These are phyloP conservation scores for Chrysopogon serrulatus DNA, from an alignment of 176 grass and related monocot species.

Conservation along the genomic window DNA sequence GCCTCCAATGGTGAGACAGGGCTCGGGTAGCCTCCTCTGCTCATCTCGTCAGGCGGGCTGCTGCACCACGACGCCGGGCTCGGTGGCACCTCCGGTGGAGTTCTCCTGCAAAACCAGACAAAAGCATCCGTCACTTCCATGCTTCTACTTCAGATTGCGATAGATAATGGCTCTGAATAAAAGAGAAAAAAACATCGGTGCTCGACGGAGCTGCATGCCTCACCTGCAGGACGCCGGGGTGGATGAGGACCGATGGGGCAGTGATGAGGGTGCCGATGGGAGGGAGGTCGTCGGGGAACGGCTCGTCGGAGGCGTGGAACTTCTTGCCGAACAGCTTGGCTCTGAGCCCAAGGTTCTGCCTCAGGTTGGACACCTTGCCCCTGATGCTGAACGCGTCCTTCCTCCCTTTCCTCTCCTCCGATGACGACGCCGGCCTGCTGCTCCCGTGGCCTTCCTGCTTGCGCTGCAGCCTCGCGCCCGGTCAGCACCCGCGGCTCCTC, in stretches of 20 bases:
- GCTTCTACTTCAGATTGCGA: neutral
- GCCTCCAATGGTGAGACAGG: conserved; percentile 82
- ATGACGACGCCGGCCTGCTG: neutral
- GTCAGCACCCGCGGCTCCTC: conserved; percentile 56
- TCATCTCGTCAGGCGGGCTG: conserved; percentile 77
- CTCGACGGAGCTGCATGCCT: neutral
- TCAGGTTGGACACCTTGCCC: conserved; percentile 68
- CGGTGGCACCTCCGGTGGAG: conserved; percentile 93
- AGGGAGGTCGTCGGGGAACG: conserved; percentile 49
- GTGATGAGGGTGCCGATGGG: conserved; percentile 52
- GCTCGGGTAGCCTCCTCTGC: conserved; percentile 71
- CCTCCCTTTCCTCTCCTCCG: conserved; percentile 57
- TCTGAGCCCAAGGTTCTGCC: conserved; percentile 66
- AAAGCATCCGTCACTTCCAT: neutral
- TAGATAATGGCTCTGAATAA: neutral
- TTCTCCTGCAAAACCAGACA: conserved; percentile 69
- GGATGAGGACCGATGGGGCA: conserved; percentile 63
- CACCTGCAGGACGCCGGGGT: conserved; percentile 66
- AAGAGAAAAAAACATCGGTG: neutral
- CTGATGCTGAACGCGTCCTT: conserved; percentile 66
- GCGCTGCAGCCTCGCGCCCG: conserved; percentile 32
- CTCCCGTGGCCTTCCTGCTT: conserved; percentile 54
- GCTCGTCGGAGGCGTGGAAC: conserved; percentile 50
- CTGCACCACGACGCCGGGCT: conserved; percentile 91
- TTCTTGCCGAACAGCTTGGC: conserved; percentile 81